A percentile compares a stretch with the other conserved stretches of the same genome.
phyloP scores from a whole-genome alignment of 2,329 filamentous ascomycete genomes.

The Pestalotiopsis sp. region DNA sequence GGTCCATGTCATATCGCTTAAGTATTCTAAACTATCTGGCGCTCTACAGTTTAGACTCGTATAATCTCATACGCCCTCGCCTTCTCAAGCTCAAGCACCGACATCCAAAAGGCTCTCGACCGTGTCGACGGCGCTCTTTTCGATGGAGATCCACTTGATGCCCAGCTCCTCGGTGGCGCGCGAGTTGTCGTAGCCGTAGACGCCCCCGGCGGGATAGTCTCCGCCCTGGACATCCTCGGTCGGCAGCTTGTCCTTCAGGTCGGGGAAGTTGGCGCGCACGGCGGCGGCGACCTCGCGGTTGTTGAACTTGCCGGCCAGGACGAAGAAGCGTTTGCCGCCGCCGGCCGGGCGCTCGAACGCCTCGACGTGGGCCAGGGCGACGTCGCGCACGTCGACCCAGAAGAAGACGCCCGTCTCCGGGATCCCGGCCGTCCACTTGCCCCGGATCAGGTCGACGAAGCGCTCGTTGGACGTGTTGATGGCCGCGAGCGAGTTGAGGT shows the following conservation, averaged over 20 bases:
- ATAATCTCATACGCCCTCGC: neutral
- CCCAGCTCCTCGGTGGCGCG: slow-evolving; percentile 62
- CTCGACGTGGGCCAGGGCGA: slow-evolving; percentile 54
- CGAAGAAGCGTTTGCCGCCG: slow-evolving; percentile 54
- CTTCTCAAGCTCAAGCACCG: slow-evolving; percentile 23
- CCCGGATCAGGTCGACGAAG: slow-evolving; percentile 52
- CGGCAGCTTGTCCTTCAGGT: slow-evolving; percentile 50
- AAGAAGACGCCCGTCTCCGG: slow-evolving; percentile 44
- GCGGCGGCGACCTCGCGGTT: slow-evolving; percentile 48
- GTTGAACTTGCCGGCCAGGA: slow-evolving; percentile 47
- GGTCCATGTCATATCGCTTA: too few species aligned
- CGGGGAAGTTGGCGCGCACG: slow-evolving; percentile 51
- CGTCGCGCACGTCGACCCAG: slow-evolving; percentile 61
- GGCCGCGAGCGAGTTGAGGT: slow-evolving; percentile 44
- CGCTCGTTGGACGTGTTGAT: slow-evolving; percentile 59
- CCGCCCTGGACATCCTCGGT: slow-evolving; percentile 45
- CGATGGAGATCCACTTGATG: slow-evolving; percentile 63
- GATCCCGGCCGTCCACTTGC: slow-evolving; percentile 49
- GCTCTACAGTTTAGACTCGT: too few species aligned
- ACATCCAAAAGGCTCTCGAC: slow-evolving; percentile 63
- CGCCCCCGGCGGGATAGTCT: slow-evolving; percentile 39
- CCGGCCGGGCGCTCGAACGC: slow-evolving; percentile 52
- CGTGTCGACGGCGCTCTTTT: slow-evolving; percentile 65
- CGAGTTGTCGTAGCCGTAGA: slow-evolving; percentile 61
- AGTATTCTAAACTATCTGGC: too few species aligned